phyloP scores from a whole-genome alignment of 495 filamentous ascomycete species.

The Chaetomium tenue region DNA sequence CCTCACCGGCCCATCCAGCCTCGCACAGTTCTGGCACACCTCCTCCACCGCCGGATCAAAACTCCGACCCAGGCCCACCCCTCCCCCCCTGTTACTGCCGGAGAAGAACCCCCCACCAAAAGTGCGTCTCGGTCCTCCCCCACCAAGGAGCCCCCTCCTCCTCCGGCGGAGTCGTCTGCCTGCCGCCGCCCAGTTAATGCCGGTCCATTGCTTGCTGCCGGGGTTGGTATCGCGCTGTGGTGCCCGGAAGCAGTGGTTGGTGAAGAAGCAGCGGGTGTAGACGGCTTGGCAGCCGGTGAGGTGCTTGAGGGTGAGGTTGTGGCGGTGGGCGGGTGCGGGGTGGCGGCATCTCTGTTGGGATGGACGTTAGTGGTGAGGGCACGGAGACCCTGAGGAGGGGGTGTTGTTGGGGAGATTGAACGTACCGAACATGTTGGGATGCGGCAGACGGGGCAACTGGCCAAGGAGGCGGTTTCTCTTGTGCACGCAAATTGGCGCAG shows the following conservation, averaged over 20 bases:
- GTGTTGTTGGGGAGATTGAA: not conserved
- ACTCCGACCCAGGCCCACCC: not conserved
- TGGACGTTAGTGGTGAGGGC: not conserved
- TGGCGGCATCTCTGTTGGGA: not conserved
- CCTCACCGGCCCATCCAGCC: not conserved
- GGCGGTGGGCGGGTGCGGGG: not conserved
- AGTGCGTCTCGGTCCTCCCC: too few species aligned
- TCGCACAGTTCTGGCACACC: not conserved
- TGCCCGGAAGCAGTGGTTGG: not conserved
- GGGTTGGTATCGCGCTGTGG: not conserved
- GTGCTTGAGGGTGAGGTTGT: not conserved
- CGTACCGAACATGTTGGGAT: constrained; percentile 14
- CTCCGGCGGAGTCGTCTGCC: too few species aligned
- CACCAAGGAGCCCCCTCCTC: not conserved
- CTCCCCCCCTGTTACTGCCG: not conserved
- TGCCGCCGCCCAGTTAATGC: not conserved
- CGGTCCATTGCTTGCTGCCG: not conserved
- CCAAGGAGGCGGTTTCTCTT: not conserved
- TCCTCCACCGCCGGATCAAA: not conserved
- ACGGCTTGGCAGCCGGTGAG: not conserved
- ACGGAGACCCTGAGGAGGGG: not conserved
- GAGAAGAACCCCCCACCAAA: too few species aligned
- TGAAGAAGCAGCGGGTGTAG: constrained; percentile 10
- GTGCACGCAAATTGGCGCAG: constrained; percentile 6
- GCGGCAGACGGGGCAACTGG: not conserved